Evolutionary conservation across 208 protist genomes (phyloP), one percentile per base, ranked within the genome.

Genomic region (Acanthamoeba triangularis): DNA sequence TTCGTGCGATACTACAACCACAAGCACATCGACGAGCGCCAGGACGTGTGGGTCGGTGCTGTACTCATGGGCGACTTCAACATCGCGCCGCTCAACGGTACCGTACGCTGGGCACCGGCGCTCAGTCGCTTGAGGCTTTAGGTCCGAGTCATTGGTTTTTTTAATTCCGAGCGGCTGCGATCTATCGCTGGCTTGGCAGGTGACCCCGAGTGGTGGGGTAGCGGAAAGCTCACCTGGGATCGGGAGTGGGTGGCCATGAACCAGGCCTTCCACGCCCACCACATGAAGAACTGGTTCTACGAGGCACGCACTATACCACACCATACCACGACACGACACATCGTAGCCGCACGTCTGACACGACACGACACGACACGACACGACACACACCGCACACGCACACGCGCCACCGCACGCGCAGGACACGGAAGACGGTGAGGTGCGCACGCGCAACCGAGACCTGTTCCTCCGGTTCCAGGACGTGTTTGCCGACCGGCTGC

Each of bases 61-160:
- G 76, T 85, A 6, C 76, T 85, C 35, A 85, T 85, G 76, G 76
- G 76, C 35, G 76, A 85, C 47, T 85, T 59, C 76, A 85, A 85
- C 47, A 85, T 85, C 35, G 76, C 76, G 5, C 76, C 76, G 8
- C 8, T 85, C 76, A 85, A 85, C 41, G 72, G 72, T 82, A 47
- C 10, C n/a, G n/a, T n/a, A n/a, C n/a, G n/a, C n/a, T n/a, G n/a
- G n/a, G 49, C 49, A 54, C 49, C 49, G n/a, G n/a, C n/a, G n/a
- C n/a, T n/a, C n/a, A n/a, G n/a, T n/a, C n/a, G n/a, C n/a, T n/a
- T n/a, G n/a, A n/a, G n/a, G n/a, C 59, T 16, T 65, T 16, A 65
- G 25, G 25, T n/a, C 59, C 14, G 25, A 65, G 25, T 8, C n/a
- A 65, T 1, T 65, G 3, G 20, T 16, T 65, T n/a, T 65, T 65